These are phyloP conservation scores for Calonectria pteridis DNA, from an alignment of 2,329 filamentous ascomycete species.

Conservation along the genomic window DNA sequence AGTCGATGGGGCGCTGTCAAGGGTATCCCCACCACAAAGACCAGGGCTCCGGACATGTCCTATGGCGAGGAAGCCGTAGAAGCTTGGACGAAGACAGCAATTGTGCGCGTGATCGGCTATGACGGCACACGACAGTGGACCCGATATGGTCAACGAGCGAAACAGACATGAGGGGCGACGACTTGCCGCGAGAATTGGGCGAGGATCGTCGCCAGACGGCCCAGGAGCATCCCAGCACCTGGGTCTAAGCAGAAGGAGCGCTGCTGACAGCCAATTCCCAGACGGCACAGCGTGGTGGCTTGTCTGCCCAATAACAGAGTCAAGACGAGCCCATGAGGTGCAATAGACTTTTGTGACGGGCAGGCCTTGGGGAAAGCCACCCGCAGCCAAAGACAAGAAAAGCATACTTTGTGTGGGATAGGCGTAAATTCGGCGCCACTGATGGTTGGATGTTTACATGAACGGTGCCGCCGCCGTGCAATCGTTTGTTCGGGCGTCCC, in stretches of 20 bases:
- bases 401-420: not conserved
- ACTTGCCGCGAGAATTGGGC: not conserved
- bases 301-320: not conserved
- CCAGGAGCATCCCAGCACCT: not conserved
- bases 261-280: slow-evolving; percentile 7
- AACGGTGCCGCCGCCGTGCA: not conserved
- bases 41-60: not conserved
- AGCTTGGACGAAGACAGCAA: slow-evolving; percentile 20
- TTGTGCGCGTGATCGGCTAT: slow-evolving; percentile 38
- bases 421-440: slow-evolving; percentile 2
- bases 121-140: slow-evolving; percentile 35
- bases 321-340: slow-evolving; percentile 9
- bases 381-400: not conserved
- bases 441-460: not conserved
- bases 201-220: slow-evolving; percentile 26
- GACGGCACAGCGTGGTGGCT: not conserved
- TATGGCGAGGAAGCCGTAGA: slow-evolving; percentile 10
- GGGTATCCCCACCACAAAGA: slow-evolving; percentile 11
- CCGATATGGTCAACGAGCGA: not conserved
- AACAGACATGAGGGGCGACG: slow-evolving; percentile 9
- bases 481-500: not conserved
- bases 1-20: slow-evolving; percentile 2
- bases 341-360: slow-evolving; percentile 5
- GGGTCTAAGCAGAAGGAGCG: not conserved
- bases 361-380: not conserved